These are phyloP conservation scores for Dictyostelium intermedium DNA, from an alignment of 78 protist genomes.

Conservation along the genomic window DNA sequence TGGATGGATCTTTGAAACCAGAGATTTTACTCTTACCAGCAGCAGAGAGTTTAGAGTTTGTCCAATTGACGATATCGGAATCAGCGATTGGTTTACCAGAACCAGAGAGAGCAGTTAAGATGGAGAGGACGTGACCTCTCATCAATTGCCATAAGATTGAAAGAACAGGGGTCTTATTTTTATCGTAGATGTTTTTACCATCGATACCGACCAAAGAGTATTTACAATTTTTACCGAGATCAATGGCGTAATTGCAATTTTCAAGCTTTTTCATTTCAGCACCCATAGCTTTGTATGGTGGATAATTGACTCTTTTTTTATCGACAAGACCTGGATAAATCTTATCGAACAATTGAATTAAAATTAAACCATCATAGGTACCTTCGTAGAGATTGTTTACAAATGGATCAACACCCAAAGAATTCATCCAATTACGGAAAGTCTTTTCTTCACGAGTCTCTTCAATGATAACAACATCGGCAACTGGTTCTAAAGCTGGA, in stretches of 20 bases:
- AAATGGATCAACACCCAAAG: slow-evolving; percentile 92
- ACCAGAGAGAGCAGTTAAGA: slow-evolving; percentile 33
- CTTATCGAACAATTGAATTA: slow-evolving; percentile 93
- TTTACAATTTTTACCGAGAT: slow-evolving; percentile 56
- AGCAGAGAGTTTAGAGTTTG: slow-evolving; percentile 71
- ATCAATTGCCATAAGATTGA: slow-evolving; percentile 90
- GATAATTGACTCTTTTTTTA: slow-evolving; percentile 81
- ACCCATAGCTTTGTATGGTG: slow-evolving; percentile 79
- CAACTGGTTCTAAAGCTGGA: slow-evolving; percentile 91
- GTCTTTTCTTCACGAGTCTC: slow-evolving; percentile 95
- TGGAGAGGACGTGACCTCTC: slow-evolving; percentile 82
- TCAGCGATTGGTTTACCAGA: slow-evolving; percentile 87
- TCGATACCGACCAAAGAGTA: slow-evolving; percentile 84
- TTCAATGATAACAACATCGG: slow-evolving; percentile 80
- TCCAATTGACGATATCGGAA: slow-evolving; percentile 83
- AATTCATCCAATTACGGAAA: slow-evolving; percentile 96
- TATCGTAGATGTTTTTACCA: slow-evolving; percentile 82
- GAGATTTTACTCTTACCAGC: slow-evolving; percentile 64
- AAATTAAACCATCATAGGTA: slow-evolving; percentile 89
- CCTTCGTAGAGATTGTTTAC: slow-evolving; percentile 92
- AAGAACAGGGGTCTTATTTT: slow-evolving; percentile 68
- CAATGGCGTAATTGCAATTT: slow-evolving; percentile 88
- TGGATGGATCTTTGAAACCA: slow-evolving; percentile 81
- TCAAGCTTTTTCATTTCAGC: slow-evolving; percentile 83
- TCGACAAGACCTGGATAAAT: slow-evolving; percentile 92